Evolutionary conservation across 306 rosid genomes (phyloP), one percentile per base, ranked within the genome.

Genomic region (Oxytropis ochrocephala): DNA sequence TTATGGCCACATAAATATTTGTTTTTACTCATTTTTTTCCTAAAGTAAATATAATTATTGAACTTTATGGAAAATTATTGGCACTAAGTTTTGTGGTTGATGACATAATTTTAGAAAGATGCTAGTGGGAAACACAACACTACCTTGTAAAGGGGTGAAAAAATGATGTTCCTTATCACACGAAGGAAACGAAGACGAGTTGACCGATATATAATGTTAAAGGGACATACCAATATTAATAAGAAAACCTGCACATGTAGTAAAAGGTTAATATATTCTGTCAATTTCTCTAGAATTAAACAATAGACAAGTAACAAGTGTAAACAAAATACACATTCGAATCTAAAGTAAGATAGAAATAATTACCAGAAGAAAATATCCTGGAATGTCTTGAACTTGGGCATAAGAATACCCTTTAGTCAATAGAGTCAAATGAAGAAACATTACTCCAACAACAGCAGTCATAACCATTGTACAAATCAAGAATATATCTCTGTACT

Each of bases 141-240:
- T 84, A 88, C 98, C 97, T 95, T 91, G 79, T 95, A 95, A 76
- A 95, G 91, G 60, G 99, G 99, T 50, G 99, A 87, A 73, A 86
- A 80, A 72, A 86, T 30, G 69, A 95, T 95, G 80, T 91, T 91
- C 85, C 99, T 91, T 60, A 91, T 84, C 66, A 84, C 95, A 51
- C 92, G 70, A 36, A 95, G 92, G 67, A 95, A 87, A 43, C 87
- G 74, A 11, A 69, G 84, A 33, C 99, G 97, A 77, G 89, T 91
- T 71, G 99, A 95, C 44, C 81, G 83, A 69, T 91, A 91, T 67
- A 89, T 57, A 59, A 91, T 71, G 69, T 92, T 79, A 85, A 89
- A 80, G 69, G 98, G 98, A 80, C 89, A 92, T 50, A 83, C 78
- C 8, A 92, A 85, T 39, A 87, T 10, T 24, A 88, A 68, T 43